Conservation (phyloP, 2,329 filamentous ascomycete species). For the Xylariales sp. region DNA sequence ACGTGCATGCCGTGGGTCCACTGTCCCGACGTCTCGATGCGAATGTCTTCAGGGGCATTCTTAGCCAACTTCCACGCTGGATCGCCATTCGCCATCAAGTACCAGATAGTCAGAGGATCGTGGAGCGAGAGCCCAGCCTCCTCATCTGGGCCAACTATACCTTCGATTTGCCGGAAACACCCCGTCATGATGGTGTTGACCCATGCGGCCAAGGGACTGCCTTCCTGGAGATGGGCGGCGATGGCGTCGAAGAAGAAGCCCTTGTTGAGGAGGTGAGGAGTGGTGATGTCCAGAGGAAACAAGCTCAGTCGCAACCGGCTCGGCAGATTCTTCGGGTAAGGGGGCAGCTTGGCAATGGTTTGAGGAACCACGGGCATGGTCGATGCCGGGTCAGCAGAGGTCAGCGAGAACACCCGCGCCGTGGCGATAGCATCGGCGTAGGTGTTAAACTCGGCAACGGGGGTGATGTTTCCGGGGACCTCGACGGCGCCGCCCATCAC, state of each 20-base stretch:
- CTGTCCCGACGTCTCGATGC: slow-evolving; percentile 85
- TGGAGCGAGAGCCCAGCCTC: slow-evolving; percentile 65
- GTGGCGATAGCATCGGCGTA: slow-evolving; percentile 81
- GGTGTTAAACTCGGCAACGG: slow-evolving; percentile 91
- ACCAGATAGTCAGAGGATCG: slow-evolving; percentile 77
- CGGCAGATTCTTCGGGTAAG: slow-evolving; percentile 62
- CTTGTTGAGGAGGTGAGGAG: slow-evolving; percentile 60
- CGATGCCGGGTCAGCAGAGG: slow-evolving; percentile 65
- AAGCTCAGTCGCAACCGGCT: slow-evolving; percentile 62
- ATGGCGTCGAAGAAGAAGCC: slow-evolving; percentile 55
- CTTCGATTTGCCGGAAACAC: slow-evolving; percentile 64
- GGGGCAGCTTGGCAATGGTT: slow-evolving; percentile 44
- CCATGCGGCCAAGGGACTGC: slow-evolving; percentile 73
- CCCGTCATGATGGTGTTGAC: slow-evolving; percentile 66
- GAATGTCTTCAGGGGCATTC: slow-evolving; percentile 69
- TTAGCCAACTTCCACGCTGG: slow-evolving; percentile 52
- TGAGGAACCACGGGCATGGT: slow-evolving; percentile 72
- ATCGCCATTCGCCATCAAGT: slow-evolving; percentile 60
- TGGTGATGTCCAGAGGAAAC: slow-evolving; percentile 76
- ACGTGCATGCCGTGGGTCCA: slow-evolving; percentile 94
- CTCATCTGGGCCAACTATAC: slow-evolving; percentile 52
- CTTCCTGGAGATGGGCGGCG: slow-evolving; percentile 49
- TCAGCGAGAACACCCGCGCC: slow-evolving; percentile 72
- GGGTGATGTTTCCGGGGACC: slow-evolving; percentile 75
- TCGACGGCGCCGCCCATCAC: slow-evolving; percentile 92